Percentiles rank a stretch among this genome's conserved stretches.
These are phyloP conservation scores for Myxozyma neotropica DNA, from an alignment of 805 yeast genomes.

Conservation along the genomic window DNA sequence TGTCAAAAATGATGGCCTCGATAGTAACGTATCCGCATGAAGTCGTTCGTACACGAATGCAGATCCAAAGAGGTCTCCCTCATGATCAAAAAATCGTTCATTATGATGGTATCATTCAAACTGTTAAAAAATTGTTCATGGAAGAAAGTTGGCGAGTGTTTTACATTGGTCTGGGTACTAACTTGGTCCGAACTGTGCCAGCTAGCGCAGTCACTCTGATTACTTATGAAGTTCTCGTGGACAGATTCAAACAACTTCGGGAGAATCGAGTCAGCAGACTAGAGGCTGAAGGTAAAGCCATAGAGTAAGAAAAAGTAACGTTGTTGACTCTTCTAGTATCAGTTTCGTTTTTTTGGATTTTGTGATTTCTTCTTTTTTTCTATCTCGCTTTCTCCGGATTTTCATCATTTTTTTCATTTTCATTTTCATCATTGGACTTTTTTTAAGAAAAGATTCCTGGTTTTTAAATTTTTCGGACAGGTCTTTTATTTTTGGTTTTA, in stretches of 20 bases:
- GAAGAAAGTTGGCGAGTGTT: constrained; percentile 81
- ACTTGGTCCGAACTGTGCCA: constrained; percentile 88
- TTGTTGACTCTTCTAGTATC: too few species aligned
- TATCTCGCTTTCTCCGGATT: not conserved
- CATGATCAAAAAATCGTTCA: constrained; percentile 20
- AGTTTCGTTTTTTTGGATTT: too few species aligned
- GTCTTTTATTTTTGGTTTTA: not conserved
- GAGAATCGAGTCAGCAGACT: not conserved
- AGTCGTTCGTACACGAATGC: constrained; percentile 88
- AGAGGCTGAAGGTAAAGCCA: too few species aligned
- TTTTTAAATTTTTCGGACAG: too few species aligned
- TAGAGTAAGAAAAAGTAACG: too few species aligned
- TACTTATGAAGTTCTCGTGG: constrained; percentile 64
- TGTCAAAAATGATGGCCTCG: constrained; percentile 87
- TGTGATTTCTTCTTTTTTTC: not conserved
- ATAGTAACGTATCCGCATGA: constrained; percentile 91
- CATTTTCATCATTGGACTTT: not conserved
- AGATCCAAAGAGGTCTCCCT: constrained; percentile 48
- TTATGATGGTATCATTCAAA: constrained; percentile 44
- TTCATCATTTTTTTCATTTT: not conserved
- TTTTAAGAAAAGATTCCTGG: not conserved
- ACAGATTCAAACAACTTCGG: constrained; percentile 7
- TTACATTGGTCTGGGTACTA: constrained; percentile 86
- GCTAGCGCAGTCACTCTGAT: constrained; percentile 94
- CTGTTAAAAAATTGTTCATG: constrained; percentile 48